A percentile compares a stretch with the other conserved stretches of the same genome.
Conservation (phyloP, 2,329 filamentous ascomycete species). For the Alternaria alternata region DNA sequence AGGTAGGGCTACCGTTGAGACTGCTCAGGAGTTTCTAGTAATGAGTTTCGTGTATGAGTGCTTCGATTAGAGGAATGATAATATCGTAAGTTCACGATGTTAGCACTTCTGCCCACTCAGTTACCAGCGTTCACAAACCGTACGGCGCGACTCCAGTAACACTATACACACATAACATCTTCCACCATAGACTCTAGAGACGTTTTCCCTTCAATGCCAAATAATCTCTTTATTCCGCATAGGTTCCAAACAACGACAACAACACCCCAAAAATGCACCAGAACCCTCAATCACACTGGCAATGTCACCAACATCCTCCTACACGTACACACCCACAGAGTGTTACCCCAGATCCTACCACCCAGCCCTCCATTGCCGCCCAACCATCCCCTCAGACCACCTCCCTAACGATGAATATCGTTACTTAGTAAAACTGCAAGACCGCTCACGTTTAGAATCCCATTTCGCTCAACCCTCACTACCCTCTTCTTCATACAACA, state of each 20-base stretch:
- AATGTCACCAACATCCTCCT: background rate
- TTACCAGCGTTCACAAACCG: background rate
- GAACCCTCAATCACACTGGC: background rate
- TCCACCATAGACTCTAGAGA: background rate
- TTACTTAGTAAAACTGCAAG: slow-evolving; percentile 6
- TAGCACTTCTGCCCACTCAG: background rate
- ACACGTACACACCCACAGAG: background rate
- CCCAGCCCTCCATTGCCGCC: background rate
- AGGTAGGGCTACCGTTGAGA: background rate
- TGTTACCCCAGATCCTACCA: background rate
- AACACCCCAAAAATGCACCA: background rate
- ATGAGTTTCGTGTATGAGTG: background rate
- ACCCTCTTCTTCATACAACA: background rate
- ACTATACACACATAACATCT: background rate
- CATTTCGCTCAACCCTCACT: slow-evolving; percentile 9
- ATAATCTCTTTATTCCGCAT: background rate
- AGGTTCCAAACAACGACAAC: background rate
- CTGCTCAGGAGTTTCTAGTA: background rate
- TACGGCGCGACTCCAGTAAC: background rate
- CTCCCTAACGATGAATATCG: slow-evolving; percentile 21
- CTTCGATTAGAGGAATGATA: background rate
- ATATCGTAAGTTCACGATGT: background rate
- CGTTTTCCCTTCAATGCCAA: background rate
- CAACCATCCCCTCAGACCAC: background rate
- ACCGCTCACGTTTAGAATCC: slow-evolving; percentile 8